Conservation (phyloP, 169 alveolate species). For the Plasmodium vinckei region DNA sequence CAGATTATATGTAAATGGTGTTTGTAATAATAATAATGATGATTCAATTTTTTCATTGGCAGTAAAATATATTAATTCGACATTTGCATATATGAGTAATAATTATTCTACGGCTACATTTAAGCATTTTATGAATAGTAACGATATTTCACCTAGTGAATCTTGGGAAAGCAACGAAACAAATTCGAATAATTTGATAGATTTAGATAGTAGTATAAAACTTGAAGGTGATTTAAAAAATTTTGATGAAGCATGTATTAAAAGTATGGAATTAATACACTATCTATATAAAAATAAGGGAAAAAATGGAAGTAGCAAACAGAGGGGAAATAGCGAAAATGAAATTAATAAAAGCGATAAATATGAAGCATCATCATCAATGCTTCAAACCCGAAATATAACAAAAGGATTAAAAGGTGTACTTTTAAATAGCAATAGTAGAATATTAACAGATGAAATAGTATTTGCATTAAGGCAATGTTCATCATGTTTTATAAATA, state of each 20-base stretch:
- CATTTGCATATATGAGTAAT: slow-evolving; percentile 24
- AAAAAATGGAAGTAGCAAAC: slow-evolving; percentile 37
- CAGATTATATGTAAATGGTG: slow-evolving; percentile 52
- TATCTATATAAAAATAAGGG: slow-evolving; percentile 58
- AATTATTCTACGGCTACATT: slow-evolving; percentile 48
- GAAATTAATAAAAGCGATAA: background rate
- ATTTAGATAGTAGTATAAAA: background rate
- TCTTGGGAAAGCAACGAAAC: background rate
- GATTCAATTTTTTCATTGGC: slow-evolving; percentile 39
- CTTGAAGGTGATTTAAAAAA: slow-evolving; percentile 20
- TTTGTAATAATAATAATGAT: slow-evolving; percentile 52
- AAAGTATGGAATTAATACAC: slow-evolving; percentile 68
- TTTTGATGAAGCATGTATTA: slow-evolving; percentile 33
- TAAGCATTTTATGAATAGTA: slow-evolving; percentile 63
- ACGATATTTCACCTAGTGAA: slow-evolving; percentile 22
- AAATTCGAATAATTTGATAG: background rate
- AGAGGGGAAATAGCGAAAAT: slow-evolving; percentile 14
- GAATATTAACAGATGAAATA: slow-evolving; percentile 77
- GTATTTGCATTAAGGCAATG: slow-evolving; percentile 71
- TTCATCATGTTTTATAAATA: slow-evolving; percentile 65
- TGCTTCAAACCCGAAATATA: slow-evolving; percentile 48
- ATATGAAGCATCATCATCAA: slow-evolving; percentile 57
- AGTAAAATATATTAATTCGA: slow-evolving; percentile 61
- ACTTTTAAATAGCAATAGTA: slow-evolving; percentile 67
- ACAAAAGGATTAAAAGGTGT: slow-evolving; percentile 73